Conservation (phyloP, 179 eudicot species). For the Silene vulgaris region DNA sequence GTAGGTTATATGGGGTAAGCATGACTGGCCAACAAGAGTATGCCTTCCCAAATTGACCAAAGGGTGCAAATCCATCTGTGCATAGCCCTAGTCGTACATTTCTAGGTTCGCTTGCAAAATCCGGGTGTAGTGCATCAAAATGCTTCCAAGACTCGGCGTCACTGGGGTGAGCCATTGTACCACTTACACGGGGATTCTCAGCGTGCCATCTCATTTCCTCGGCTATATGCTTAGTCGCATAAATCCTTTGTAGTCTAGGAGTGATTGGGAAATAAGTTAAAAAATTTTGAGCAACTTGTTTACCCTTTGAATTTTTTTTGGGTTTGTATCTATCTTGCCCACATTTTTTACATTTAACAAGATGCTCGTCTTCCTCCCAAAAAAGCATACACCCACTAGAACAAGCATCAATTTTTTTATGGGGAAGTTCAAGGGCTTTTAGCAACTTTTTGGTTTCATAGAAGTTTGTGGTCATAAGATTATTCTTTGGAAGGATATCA, state of each 20-base stretch:
- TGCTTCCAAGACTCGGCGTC: background rate
- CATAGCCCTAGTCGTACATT: too few species aligned
- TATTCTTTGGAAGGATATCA: background rate
- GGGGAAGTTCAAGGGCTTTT: background rate
- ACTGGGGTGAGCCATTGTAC: background rate
- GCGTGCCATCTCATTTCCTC: background rate
- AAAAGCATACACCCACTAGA: background rate
- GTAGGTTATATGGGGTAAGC: background rate
- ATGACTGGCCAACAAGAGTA: background rate
- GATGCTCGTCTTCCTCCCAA: background rate
- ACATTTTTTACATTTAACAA: too few species aligned
- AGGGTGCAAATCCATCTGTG: too few species aligned
- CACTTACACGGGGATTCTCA: background rate
- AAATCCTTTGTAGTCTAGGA: background rate
- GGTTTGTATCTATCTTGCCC: too few species aligned
- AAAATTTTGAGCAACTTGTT: background rate
- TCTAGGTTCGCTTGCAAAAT: too few species aligned
- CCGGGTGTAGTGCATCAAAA: too few species aligned
- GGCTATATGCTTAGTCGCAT: too few species aligned
- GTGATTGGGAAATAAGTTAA: background rate
- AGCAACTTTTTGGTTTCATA: too few species aligned
- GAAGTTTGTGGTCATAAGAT: background rate
- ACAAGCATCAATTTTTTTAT: background rate
- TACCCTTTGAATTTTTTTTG: background rate
- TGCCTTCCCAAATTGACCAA: background rate